Conservation (phyloP, 108 stramenopile genomes). For the Epipyxis sp. region DNA sequence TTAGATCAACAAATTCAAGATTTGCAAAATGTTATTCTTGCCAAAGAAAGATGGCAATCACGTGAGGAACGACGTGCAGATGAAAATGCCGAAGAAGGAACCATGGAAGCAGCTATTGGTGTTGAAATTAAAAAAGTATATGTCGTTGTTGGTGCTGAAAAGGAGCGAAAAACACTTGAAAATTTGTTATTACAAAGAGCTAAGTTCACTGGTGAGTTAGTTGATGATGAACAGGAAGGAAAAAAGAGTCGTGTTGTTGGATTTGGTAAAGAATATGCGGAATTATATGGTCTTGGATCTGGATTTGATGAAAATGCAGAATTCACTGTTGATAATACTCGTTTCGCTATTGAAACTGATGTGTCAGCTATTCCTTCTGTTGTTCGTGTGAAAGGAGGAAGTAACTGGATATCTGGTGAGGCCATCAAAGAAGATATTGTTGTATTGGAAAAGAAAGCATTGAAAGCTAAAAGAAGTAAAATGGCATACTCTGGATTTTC, state of each 20-base stretch:
- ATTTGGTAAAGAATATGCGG: constrained; percentile 1
- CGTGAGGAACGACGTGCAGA: constrained; percentile 36
- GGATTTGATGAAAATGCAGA: constrained; percentile 14
- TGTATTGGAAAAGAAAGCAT: not conserved
- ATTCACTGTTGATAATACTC: not conserved
- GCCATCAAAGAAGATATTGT: not conserved
- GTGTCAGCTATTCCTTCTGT: not conserved
- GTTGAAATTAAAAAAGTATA: constrained; percentile 21
- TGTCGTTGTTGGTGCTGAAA: constrained; percentile 35
- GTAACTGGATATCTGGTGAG: not conserved
- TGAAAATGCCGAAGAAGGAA: constrained; percentile 36
- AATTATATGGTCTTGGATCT: not conserved
- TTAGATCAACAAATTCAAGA: constrained; percentile 28
- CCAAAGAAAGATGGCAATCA: constrained; percentile 38
- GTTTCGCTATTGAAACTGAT: not conserved
- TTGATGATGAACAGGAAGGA: not conserved
- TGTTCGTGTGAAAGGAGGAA: not conserved
- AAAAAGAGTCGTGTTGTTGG: not conserved
- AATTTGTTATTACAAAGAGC: constrained; percentile 20
- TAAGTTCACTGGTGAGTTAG: constrained; percentile 24
- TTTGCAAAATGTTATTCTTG: constrained; percentile 30
- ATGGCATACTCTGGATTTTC: constrained; percentile 27
- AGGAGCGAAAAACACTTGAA: constrained; percentile 30
- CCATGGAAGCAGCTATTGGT: constrained; percentile 32
- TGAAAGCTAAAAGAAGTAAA: constrained; percentile 4